phyloP scores from a whole-genome alignment of 164 flowering plant species.

The Sextonia rubra region DNA sequence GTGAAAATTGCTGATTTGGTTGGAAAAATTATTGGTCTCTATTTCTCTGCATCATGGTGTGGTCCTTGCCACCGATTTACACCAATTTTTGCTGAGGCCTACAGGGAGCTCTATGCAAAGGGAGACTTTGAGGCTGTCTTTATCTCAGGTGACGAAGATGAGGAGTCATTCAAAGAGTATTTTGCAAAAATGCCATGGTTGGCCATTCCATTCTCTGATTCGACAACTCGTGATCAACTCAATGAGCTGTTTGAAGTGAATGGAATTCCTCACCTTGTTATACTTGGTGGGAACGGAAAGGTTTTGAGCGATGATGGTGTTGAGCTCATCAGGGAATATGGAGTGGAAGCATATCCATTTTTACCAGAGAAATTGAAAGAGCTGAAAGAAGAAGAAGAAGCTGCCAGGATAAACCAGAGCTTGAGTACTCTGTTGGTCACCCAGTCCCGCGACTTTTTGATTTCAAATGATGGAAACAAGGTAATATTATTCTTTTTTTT shows the following conservation, averaged over 20 bases:
- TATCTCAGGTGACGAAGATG: constrained; percentile 46
- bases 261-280: constrained; percentile 57
- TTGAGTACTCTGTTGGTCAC: constrained; percentile 50
- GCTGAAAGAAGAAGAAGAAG: constrained; percentile 50
- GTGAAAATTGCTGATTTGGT: constrained; percentile 40
- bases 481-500: constrained; percentile 14
- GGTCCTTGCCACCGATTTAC: constrained; percentile 53
- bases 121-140: constrained; percentile 63
- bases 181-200: constrained; percentile 86
- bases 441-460: constrained; percentile 43
- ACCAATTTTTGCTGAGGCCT: constrained; percentile 41
- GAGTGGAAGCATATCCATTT: constrained; percentile 56
- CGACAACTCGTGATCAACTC: constrained; percentile 30
- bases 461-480: constrained; percentile 36
- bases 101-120: constrained; percentile 33
- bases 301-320: constrained; percentile 38
- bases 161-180: constrained; percentile 47
- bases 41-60: constrained; percentile 66
- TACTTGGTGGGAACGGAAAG: constrained; percentile 49
- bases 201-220: constrained; percentile 69
- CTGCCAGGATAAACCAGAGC: constrained; percentile 44
- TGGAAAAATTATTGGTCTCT: constrained; percentile 52
- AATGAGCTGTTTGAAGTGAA: constrained; percentile 35
- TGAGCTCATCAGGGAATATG: constrained; percentile 39
- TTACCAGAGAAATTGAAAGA: constrained; percentile 36